Base-by-base conservation (phyloP, 495 filamentous ascomycete species). In the Penicillium bovifimosum region DNA sequence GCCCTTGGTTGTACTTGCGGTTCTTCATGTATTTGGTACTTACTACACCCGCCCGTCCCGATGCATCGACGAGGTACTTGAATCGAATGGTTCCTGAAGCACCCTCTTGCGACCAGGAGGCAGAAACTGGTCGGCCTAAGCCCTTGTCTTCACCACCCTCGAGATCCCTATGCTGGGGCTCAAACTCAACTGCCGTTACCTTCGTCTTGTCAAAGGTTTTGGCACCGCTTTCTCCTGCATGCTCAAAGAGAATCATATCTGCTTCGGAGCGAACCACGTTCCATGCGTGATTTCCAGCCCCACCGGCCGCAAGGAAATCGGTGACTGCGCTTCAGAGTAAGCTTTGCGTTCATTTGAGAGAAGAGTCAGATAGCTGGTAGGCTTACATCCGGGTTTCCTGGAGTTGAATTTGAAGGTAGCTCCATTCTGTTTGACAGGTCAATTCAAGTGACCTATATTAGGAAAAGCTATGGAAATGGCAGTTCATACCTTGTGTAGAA, bases 401-500 rank as follows among this genome's bases (percentile, higher is more conserved):
- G n/a, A n/a, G n/a, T n/a, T n/a, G n/a, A n/a, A n/a, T n/a, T n/a
- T 38, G 16, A 38, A 38, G 1, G 35, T 14, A 16, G 35, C 35
- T 38, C 35, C 35, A 16, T 38, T 38, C 35, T 38, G n/a, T n/a
- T n/a, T n/a, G n/a, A n/a, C n/a, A n/a, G n/a, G n/a, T n/a, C n/a
- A 38, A 14, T 16, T 5, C 35, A 14, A 16, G 7, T 14, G n/a
- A n/a, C n/a, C n/a, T n/a, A n/a, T n/a, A n/a, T n/a, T n/a, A n/a
- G n/a, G n/a, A n/a, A n/a, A n/a, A n/a, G n/a, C n/a, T n/a, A n/a
- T n/a, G n/a, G n/a, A n/a, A n/a, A n/a, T n/a, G n/a, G n/a, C n/a
- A n/a, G n/a, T n/a, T 38, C 47, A 40, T 40, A 76, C 73, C 71
- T 80, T 80, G 16, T 59, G 61, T 2, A 20, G 43, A 51, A 81